A percentile compares a stretch with the other conserved stretches of the same genome.
phyloP scores from a whole-genome alignment of 345 rosid genomes.

The Lepidium sativum region DNA sequence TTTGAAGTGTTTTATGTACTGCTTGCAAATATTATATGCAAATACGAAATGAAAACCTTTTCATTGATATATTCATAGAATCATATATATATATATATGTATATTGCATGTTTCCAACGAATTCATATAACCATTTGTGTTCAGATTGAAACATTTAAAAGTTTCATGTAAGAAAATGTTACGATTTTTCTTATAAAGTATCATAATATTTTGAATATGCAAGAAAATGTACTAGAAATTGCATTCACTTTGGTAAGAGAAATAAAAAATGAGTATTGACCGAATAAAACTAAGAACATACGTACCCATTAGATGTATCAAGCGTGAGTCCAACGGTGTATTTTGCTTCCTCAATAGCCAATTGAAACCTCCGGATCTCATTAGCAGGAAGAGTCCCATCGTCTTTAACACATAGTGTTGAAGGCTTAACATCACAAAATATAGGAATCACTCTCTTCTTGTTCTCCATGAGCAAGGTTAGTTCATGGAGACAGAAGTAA shows the following conservation, averaged over 20 bases:
- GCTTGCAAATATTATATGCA: background rate
- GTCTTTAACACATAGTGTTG: conserved; percentile 48
- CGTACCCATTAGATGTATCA: conserved; percentile 64
- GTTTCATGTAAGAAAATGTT: background rate
- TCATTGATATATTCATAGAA: background rate
- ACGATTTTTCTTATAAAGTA: background rate
- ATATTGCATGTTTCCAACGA: background rate
- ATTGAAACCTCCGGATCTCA: conserved; percentile 36
- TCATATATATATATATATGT: background rate
- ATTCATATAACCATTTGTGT: background rate
- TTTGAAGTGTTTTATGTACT: background rate
- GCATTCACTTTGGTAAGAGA: background rate
- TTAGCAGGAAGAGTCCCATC: conserved; percentile 24
- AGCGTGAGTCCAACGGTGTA: conserved; percentile 82
- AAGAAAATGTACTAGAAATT: background rate
- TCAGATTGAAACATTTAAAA: background rate
- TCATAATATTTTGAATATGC: background rate
- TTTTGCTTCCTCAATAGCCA: conserved; percentile 63
- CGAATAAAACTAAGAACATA: conserved; percentile 10
- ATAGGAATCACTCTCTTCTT: conserved; percentile 67
- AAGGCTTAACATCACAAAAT: conserved; percentile 75
- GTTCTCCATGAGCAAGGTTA: conserved; percentile 56
- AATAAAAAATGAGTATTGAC: background rate
- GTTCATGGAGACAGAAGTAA: conserved; percentile 71
- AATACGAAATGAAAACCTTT: background rate